These are phyloP conservation scores for Diplodia sapinea DNA, from an alignment of 2,329 filamentous ascomycete genomes.

Conservation along the genomic window DNA sequence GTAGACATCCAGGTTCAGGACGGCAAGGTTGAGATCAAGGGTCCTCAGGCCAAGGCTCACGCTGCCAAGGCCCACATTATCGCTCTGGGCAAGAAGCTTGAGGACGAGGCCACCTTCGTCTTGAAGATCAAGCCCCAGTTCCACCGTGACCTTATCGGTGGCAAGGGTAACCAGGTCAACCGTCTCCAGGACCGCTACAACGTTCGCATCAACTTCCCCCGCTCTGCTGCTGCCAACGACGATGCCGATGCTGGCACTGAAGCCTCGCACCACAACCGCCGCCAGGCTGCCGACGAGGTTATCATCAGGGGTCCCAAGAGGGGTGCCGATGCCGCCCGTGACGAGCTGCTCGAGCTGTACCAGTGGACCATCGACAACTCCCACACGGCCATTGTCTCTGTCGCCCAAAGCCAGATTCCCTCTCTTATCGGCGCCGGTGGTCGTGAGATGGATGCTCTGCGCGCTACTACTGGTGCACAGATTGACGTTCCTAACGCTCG, in stretches of 20 bases:
- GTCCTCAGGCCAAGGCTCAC: constrained; percentile 92
- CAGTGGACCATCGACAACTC: constrained; percentile 92
- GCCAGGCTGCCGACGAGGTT: constrained; percentile 87
- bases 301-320: constrained; percentile 88
- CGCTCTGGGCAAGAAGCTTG: constrained; percentile 77
- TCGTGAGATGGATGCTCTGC: constrained; percentile 86
- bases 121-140: constrained; percentile 93
- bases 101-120: constrained; percentile 85
- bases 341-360: constrained; percentile 86
- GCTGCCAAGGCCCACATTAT: constrained; percentile 82
- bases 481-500: constrained; percentile 88
- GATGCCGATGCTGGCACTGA: constrained; percentile 66
- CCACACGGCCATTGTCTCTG: constrained; percentile 76
- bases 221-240: constrained; percentile 69
- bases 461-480: constrained; percentile 81
- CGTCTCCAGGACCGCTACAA: constrained; percentile 90
- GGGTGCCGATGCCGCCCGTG: constrained; percentile 88
- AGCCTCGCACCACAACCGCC: constrained; percentile 62
- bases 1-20: constrained; percentile 88
- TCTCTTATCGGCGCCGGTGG: constrained; percentile 91
- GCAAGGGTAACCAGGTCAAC: constrained; percentile 86
- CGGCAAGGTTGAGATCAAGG: constrained; percentile 93
- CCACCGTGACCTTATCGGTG: constrained; percentile 91
- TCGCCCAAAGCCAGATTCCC: constrained; percentile 91
- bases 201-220: constrained; percentile 95